Conservation (phyloP, 176 grass and related monocot species). For the Zea mays region Zm-B73-REFERENCE-NAM-5.0 NC_050105.1:139267001-139267500, state of each 20-base stretch:
- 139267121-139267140: constrained; percentile 51
- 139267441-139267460: constrained; percentile 66
- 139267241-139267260: constrained; percentile 79
- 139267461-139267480: constrained; percentile 62
- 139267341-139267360: constrained; percentile 78
- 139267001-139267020: constrained; percentile 98
- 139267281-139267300: constrained; percentile 75
- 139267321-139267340: constrained; percentile 77
- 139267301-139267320: constrained; percentile 74
- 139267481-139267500: constrained; percentile 65
- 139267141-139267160: constrained; percentile 66
- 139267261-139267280: constrained; percentile 66
- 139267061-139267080: constrained; percentile 62
- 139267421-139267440: constrained; percentile 72
- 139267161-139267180: constrained; percentile 72
- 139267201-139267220: constrained; percentile 76
- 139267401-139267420: constrained; percentile 74
- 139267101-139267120: constrained; percentile 63
- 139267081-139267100: constrained; percentile 59
- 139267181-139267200: constrained; percentile 63
- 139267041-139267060: constrained; percentile 70
- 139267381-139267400: constrained; percentile 64
- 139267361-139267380: constrained; percentile 76
- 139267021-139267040: constrained; percentile 98
- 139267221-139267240: constrained; percentile 54